These are phyloP conservation scores for Arthrobotrys sinensis DNA, from an alignment of 2,329 filamentous ascomycete genomes.

Conservation along the genomic window DNA sequence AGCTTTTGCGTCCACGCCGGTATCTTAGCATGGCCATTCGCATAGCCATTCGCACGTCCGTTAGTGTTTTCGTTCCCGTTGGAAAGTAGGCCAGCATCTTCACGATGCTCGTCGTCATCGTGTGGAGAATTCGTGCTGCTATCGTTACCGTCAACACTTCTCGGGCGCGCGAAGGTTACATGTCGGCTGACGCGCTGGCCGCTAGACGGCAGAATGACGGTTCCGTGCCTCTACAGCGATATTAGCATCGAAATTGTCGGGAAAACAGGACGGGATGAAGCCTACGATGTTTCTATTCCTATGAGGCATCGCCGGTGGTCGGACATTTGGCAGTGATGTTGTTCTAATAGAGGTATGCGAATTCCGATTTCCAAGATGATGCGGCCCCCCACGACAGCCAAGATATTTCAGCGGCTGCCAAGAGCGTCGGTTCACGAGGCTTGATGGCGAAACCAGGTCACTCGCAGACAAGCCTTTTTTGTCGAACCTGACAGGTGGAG, in stretches of 20 bases:
- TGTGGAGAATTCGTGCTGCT: conserved; percentile 34
- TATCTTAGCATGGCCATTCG: conserved; percentile 3
- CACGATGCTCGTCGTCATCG: conserved; percentile 28
- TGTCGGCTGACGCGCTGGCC: conserved; percentile 75
- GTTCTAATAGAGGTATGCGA: background rate
- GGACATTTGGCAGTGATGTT: conserved; percentile 40
- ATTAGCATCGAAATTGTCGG: conserved; percentile 26
- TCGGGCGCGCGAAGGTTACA: conserved; percentile 72
- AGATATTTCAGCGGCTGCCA: conserved; percentile 23
- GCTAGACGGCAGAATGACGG: conserved; percentile 75
- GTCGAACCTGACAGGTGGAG: conserved; percentile 24
- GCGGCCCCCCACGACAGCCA: conserved; percentile 29
- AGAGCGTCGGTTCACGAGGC: conserved; percentile 31
- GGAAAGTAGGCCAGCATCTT: conserved; percentile 38
- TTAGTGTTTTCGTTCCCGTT: conserved; percentile 24
- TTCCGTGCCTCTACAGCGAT: conserved; percentile 68
- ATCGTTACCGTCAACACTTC: conserved; percentile 65
- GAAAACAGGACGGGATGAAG: conserved; percentile 1
- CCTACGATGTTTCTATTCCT: conserved; percentile 56
- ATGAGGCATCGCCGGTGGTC: conserved; percentile 40
- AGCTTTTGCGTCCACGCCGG: conserved; percentile 61
- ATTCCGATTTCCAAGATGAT: conserved; percentile 21
- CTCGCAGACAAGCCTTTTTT: conserved; percentile 24
- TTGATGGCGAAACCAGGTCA: conserved; percentile 35
- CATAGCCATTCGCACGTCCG: conserved; percentile 13